These are phyloP conservation scores for Stereum hirsutum DNA, from an alignment of 1,284 basidiomycete genomes.

Conservation along the genomic window DNA sequence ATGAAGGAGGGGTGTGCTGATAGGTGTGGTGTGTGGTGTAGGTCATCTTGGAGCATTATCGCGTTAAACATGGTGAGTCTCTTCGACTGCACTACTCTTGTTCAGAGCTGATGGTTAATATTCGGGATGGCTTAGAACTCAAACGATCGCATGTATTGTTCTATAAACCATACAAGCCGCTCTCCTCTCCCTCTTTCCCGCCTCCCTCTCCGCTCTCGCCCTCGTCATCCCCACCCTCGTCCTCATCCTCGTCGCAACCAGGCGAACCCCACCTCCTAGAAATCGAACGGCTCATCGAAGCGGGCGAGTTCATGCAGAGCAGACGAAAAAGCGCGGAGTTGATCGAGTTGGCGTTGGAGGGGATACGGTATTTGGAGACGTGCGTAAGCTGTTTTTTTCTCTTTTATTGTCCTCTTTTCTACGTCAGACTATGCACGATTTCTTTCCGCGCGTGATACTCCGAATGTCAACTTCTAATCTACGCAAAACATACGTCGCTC, in stretches of 20 bases:
- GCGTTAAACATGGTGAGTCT: constrained; percentile 61
- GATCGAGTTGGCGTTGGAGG: constrained; percentile 50
- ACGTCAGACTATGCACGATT: not conserved
- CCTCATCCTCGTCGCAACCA: constrained; percentile 22
- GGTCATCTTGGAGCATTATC: constrained; percentile 76
- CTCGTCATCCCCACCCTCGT: constrained; percentile 20
- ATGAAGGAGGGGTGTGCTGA: constrained; percentile 2
- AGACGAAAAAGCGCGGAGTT: constrained; percentile 43
- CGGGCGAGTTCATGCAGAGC: constrained; percentile 38
- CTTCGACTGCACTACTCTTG: not conserved
- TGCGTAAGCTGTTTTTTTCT: too few relatives aligned
- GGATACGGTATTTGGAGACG: constrained; percentile 78
- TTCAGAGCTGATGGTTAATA: not conserved
- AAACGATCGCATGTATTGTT: constrained; percentile 49
- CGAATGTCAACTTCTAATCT: not conserved
- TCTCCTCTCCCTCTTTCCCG: constrained; percentile 27
- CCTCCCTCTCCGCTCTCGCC: constrained; percentile 27
- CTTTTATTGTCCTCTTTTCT: not conserved
- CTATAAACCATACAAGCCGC: constrained; percentile 60
- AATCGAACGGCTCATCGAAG: constrained; percentile 36
- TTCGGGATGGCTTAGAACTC: constrained; percentile 32
- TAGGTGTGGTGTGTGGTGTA: constrained; percentile 13
- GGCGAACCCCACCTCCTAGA: too few relatives aligned
- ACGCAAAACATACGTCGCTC: too few relatives aligned
- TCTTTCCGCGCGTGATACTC: not conserved